Evolutionary conservation across 1,284 basidiomycete species (phyloP).

Genomic region (Somion occarium): DNA sequence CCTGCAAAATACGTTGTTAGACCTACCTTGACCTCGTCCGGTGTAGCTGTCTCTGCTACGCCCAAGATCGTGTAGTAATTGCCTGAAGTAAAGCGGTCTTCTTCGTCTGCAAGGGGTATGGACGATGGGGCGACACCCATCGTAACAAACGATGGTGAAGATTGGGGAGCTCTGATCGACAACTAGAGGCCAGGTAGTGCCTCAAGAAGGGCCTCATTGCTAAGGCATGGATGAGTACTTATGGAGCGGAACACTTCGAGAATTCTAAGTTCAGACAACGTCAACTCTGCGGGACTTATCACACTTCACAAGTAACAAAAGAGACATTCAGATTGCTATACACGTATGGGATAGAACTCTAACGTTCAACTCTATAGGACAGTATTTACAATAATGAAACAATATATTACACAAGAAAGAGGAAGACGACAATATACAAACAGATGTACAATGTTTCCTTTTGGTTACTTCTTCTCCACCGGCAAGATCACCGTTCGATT

Average conservation of each 20-base stretch:
- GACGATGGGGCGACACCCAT: slow-evolving; percentile 8
- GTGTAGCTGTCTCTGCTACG: slow-evolving; percentile 7
- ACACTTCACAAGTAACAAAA: too few species aligned
- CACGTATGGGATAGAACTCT: not conserved
- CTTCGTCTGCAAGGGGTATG: not conserved
- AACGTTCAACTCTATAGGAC: not conserved
- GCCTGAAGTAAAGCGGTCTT: slow-evolving; percentile 6
- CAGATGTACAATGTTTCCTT: too few species aligned
- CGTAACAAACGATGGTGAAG: too few species aligned
- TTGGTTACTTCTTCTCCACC: not conserved
- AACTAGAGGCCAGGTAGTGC: too few species aligned
- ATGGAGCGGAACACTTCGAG: too few species aligned
- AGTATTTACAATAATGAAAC: not conserved
- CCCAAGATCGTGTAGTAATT: slow-evolving; percentile 11
- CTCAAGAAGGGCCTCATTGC: too few species aligned
- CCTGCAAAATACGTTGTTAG: not conserved
- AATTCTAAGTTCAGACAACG: too few species aligned
- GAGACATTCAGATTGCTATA: too few species aligned
- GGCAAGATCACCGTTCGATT: not conserved
- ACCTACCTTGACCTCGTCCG: slow-evolving; percentile 12
- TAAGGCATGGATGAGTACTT: too few species aligned
- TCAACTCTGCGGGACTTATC: too few species aligned
- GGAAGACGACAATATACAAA: not conserved
- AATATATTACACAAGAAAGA: not conserved
- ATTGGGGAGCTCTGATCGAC: too few species aligned